phyloP scores from a whole-genome alignment of 2,329 filamentous ascomycete genomes.

The Bipolaris oryzae region DNA sequence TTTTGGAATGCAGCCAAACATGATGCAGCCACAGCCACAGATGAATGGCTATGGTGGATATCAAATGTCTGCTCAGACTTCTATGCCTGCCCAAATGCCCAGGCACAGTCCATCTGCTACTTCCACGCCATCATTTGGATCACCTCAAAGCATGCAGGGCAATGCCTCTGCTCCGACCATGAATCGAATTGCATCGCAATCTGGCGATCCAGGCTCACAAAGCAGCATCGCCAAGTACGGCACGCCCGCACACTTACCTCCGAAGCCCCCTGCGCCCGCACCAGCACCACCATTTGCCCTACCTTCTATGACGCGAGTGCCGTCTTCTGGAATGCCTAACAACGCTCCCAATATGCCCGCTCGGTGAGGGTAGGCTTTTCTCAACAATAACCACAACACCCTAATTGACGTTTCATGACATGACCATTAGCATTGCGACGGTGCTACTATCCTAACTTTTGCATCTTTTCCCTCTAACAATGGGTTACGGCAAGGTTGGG shows the following conservation, averaged over 20 bases:
- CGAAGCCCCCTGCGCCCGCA: conserved; percentile 59
- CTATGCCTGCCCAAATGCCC: conserved; percentile 34
- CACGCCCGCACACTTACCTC: conserved; percentile 59
- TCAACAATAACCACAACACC: conserved; percentile 14
- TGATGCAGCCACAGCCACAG: conserved; percentile 39
- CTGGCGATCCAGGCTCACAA: conserved; percentile 26
- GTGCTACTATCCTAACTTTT: conserved; percentile 24
- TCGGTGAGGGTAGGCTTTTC: conserved; percentile 15
- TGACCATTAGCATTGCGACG: conserved; percentile 37
- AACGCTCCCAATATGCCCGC: conserved; percentile 16
- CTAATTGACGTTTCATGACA: conserved; percentile 30
- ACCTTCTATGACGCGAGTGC: conserved; percentile 25
- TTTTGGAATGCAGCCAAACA: conserved; percentile 42
- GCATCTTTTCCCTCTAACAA: conserved; percentile 14
- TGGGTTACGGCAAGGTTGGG: conserved; percentile 5
- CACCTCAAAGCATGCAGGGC: conserved; percentile 35
- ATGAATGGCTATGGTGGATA: conserved; percentile 40
- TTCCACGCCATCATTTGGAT: conserved; percentile 38
- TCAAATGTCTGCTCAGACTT: conserved; percentile 30
- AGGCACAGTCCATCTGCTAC: conserved; percentile 36
- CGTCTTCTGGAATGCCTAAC: conserved; percentile 20
- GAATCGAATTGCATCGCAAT: conserved; percentile 35
- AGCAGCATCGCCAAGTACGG: conserved; percentile 64
- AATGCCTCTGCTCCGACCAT: conserved; percentile 27
- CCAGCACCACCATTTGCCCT: conserved; percentile 38